These are phyloP conservation scores for Hypoxylon perforatum DNA, from an alignment of 495 filamentous ascomycete species.

Conservation along the genomic window DNA sequence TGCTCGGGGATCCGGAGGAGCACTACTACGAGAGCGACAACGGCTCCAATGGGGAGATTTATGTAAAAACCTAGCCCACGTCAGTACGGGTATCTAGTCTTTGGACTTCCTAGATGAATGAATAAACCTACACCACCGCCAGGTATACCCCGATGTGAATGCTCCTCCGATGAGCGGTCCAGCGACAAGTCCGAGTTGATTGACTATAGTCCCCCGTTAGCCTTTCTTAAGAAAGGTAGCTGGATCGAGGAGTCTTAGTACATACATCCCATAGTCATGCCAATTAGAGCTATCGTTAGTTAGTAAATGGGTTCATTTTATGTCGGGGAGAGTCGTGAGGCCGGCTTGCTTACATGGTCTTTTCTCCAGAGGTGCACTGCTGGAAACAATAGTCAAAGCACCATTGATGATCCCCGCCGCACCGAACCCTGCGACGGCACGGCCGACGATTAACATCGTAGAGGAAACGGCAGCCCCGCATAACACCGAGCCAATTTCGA, in stretches of 20 bases:
- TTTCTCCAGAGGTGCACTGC: slow-evolving; percentile 49
- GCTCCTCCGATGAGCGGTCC: slow-evolving; percentile 68
- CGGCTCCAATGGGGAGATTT: slow-evolving; percentile 37
- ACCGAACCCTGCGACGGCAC: slow-evolving; percentile 62
- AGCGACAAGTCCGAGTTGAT: slow-evolving; percentile 39
- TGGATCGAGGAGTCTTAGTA: too few relatives aligned
- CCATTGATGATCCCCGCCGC: slow-evolving; percentile 58
- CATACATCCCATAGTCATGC: slow-evolving; percentile 6
- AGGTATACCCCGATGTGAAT: slow-evolving; percentile 65
- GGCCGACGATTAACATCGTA: slow-evolving; percentile 58
- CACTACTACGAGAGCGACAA: slow-evolving; percentile 44
- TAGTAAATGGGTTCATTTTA: not conserved
- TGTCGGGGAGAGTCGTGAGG: slow-evolving; percentile 3
- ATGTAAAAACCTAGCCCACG: slow-evolving; percentile 64
- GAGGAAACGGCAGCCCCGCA: slow-evolving; percentile 60
- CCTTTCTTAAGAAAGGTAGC: not conserved
- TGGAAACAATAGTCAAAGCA: slow-evolving; percentile 58
- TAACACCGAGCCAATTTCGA: slow-evolving; percentile 59
- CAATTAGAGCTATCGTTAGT: slow-evolving; percentile 7
- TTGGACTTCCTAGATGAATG: too few relatives aligned
- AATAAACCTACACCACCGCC: slow-evolving; percentile 50
- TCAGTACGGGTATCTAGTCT: not conserved
- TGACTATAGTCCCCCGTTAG: slow-evolving; percentile 44
- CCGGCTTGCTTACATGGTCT: slow-evolving; percentile 47
- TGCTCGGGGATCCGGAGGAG: slow-evolving; percentile 58